Conservation (phyloP, 805 yeast species). For the Yamadazyma paraphyllophila region DNA sequence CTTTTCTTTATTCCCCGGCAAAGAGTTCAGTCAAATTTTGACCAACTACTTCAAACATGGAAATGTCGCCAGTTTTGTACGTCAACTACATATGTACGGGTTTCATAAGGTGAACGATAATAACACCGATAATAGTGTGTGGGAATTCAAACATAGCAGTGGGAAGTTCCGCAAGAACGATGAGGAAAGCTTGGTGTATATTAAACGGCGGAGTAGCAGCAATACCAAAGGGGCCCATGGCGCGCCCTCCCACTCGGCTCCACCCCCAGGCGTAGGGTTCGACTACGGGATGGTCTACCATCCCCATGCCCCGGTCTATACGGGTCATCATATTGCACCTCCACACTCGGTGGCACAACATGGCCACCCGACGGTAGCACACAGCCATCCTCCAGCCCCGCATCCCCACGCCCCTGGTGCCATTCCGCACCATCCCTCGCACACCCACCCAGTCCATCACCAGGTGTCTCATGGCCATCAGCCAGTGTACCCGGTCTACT, state of each 20-base stretch:
- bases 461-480: conserved; percentile 4
- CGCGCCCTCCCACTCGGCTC: conserved; percentile 2
- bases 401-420: neutral
- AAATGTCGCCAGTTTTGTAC: conserved; percentile 87
- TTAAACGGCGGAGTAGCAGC: conserved; percentile 48
- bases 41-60: conserved; percentile 90
- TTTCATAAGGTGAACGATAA: conserved; percentile 74
- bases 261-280: neutral
- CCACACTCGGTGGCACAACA: conserved; percentile 1
- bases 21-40: conserved; percentile 58
- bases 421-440: neutral
- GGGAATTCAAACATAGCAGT: conserved; percentile 57
- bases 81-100: conserved; percentile 95
- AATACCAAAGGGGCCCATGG: conserved; percentile 15
- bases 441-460: neutral
- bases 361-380: neutral
- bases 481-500: conserved; percentile 9
- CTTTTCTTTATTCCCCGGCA: conserved; percentile 63
- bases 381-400: neutral
- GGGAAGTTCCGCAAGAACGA: conserved; percentile 51
- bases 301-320: neutral
- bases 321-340: neutral
- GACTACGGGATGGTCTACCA: conserved; percentile 1
- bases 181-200: conserved; percentile 42
- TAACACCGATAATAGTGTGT: conserved; percentile 25